Evolutionary conservation across 1,284 basidiomycete species (phyloP).

Genomic region (Boletus hoseneyae): DNA sequence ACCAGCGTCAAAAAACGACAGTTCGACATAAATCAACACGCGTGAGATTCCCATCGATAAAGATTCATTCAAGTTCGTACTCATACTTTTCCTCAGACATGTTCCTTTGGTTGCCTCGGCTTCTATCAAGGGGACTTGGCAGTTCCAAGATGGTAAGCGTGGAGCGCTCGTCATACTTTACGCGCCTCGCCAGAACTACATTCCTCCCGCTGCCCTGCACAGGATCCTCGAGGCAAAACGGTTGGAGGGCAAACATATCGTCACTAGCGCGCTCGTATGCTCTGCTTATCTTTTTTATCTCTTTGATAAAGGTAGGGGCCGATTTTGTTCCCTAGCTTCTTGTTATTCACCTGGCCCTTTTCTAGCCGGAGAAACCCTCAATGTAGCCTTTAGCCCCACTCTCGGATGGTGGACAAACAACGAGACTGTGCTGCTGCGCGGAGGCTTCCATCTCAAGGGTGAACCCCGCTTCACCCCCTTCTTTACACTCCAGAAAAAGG

Average conservation of each 20-base stretch:
- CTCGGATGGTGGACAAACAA: constrained; percentile 13
- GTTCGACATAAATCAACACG: not conserved
- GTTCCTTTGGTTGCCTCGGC: constrained; percentile 6
- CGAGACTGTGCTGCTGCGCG: constrained; percentile 11
- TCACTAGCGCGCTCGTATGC: constrained; percentile 13
- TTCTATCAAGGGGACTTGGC: constrained; percentile 16
- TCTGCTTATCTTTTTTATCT: constrained; percentile 21
- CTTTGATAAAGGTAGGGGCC: constrained; percentile 12
- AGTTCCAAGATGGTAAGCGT: constrained; percentile 12
- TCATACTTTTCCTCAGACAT: not conserved
- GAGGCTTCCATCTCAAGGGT: not conserved
- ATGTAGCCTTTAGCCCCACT: not conserved
- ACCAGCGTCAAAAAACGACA: constrained; percentile 9
- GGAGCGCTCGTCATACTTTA: constrained; percentile 16
- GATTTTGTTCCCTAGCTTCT: not conserved
- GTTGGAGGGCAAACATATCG: constrained; percentile 12
- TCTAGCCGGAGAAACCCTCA: constrained; percentile 10
- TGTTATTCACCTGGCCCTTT: not conserved
- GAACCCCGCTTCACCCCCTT: constrained; percentile 9
- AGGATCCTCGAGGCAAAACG: constrained; percentile 1
- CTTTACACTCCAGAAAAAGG: constrained; percentile 6
- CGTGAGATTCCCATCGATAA: constrained; percentile 1
- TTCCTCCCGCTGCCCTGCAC: constrained; percentile 1
- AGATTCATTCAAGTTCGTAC: too few relatives aligned
- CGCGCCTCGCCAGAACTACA: constrained; percentile 3